These are phyloP conservation scores for Auriscalpium vulgare DNA, from an alignment of 768 basidiomycete genomes.

Conservation along the genomic window DNA sequence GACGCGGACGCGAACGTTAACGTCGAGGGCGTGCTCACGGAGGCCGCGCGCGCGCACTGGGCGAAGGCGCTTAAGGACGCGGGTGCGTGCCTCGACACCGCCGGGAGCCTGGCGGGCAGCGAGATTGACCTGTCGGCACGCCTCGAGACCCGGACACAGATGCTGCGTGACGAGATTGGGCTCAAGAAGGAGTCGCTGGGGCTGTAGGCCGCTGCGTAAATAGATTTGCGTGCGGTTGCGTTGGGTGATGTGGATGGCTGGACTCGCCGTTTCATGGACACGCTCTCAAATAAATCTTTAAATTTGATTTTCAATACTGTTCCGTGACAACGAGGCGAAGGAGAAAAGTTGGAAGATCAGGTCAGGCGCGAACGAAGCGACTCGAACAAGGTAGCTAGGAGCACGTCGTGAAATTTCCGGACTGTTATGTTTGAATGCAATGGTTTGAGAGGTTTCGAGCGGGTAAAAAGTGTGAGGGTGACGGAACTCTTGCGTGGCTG, in stretches of 20 bases:
- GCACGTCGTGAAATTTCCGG: too few relatives aligned
- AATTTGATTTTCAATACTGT: too few relatives aligned
- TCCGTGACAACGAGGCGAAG: too few relatives aligned
- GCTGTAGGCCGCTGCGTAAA: neutral
- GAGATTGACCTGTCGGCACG: conserved; percentile 57
- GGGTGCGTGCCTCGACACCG: conserved; percentile 41
- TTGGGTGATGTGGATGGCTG: conserved; percentile 15
- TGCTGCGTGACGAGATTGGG: conserved; percentile 65
- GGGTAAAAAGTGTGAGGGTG: too few relatives aligned
- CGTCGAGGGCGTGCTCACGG: conserved; percentile 4
- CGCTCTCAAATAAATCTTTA: too few relatives aligned
- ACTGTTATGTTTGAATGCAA: too few relatives aligned
- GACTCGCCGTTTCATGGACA: too few relatives aligned
- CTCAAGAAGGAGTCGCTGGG: conserved; percentile 46
- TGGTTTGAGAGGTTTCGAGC: too few relatives aligned
- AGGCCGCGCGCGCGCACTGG: conserved; percentile 31
- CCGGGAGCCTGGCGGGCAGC: conserved; percentile 39
- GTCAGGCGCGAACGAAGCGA: too few relatives aligned
- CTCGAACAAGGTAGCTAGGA: too few relatives aligned
- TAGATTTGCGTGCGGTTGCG: conserved; percentile 1
- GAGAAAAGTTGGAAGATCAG: too few relatives aligned
- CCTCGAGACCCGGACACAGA: conserved; percentile 59
- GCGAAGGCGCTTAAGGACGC: conserved; percentile 37
- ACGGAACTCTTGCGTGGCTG: too few relatives aligned
- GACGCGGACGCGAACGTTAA: conserved; percentile 6